Percentiles rank a stretch among this genome's conserved stretches.
phyloP scores from a whole-genome alignment of 345 rosid species.

The Psidium friedrichsthalianum region DNA sequence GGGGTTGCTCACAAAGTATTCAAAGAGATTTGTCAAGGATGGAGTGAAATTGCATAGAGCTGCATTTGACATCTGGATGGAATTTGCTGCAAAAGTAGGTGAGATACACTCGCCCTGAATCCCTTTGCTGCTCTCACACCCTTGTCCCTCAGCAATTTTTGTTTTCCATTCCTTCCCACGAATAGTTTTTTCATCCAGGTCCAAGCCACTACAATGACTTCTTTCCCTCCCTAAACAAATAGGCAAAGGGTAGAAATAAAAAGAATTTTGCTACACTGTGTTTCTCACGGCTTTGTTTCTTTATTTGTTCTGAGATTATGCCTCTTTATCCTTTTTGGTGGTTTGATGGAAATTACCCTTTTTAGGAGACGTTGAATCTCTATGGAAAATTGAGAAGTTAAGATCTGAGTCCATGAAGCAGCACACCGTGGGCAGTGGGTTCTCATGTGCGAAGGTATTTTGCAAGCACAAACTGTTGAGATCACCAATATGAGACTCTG shows the following conservation, averaged over 20 bases:
- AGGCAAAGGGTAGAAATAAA: not conserved
- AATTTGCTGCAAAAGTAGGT: constrained; percentile 72
- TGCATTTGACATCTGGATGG: constrained; percentile 77
- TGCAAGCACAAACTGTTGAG: not conserved
- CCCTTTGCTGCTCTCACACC: not conserved
- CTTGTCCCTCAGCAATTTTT: not conserved
- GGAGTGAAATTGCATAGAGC: constrained; percentile 59
- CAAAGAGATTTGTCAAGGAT: constrained; percentile 46
- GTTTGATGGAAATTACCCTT: not conserved
- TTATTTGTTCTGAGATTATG: not conserved
- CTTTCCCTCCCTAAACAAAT: not conserved
- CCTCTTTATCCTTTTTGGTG: not conserved
- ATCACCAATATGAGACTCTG: not conserved
- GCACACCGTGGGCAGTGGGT: constrained; percentile 43
- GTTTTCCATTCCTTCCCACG: not conserved
- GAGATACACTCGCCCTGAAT: not conserved
- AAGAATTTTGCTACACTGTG: not conserved
- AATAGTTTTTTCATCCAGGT: not conserved
- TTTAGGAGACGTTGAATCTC: constrained; percentile 53
- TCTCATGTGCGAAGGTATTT: constrained; percentile 77
- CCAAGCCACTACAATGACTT: not conserved
- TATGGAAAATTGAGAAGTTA: constrained; percentile 69
- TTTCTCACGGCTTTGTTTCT: not conserved
- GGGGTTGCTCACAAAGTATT: constrained; percentile 57
- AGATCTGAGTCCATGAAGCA: constrained; percentile 57